These are phyloP conservation scores for Dictyostelium purpureum DNA, from an alignment of 78 protist species.

Conservation along the genomic window DNA sequence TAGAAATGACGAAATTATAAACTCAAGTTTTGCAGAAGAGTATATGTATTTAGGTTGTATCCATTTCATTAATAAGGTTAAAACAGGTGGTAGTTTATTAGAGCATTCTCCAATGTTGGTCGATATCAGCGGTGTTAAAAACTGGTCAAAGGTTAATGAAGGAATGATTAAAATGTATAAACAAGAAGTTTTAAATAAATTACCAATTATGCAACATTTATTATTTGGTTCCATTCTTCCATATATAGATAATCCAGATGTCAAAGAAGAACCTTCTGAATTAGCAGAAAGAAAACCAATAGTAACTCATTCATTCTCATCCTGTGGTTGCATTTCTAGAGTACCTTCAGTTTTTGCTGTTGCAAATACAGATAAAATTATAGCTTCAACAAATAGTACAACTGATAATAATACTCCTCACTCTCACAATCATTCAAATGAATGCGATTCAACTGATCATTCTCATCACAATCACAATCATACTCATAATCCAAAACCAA, in stretches of 20 bases:
- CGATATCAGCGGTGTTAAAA: slow-evolving; percentile 83
- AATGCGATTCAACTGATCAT: neutral
- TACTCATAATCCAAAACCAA: neutral
- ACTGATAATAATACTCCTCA: neutral
- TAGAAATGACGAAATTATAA: slow-evolving; percentile 30
- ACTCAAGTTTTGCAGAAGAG: slow-evolving; percentile 7
- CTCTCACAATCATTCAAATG: neutral
- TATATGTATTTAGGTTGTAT: slow-evolving; percentile 84
- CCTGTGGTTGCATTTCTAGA: slow-evolving; percentile 43
- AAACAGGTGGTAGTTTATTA: slow-evolving; percentile 80
- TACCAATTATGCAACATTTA: slow-evolving; percentile 93
- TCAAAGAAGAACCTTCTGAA: neutral
- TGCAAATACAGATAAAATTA: neutral
- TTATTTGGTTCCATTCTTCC: slow-evolving; percentile 83
- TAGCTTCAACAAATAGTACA: neutral
- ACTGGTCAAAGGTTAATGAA: slow-evolving; percentile 86
- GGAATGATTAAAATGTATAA: slow-evolving; percentile 92
- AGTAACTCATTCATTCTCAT: slow-evolving; percentile 30
- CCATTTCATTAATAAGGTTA: slow-evolving; percentile 68
- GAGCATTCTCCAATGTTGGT: slow-evolving; percentile 91
- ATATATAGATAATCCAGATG: neutral
- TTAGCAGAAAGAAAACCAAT: slow-evolving; percentile 13
- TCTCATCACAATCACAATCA: neutral
- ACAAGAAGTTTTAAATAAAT: slow-evolving; percentile 88
- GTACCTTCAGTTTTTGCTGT: slow-evolving; percentile 68